Evolutionary conservation across 176 grass and related monocot species (phyloP).

Genomic region (Carex myosuroides): DNA sequence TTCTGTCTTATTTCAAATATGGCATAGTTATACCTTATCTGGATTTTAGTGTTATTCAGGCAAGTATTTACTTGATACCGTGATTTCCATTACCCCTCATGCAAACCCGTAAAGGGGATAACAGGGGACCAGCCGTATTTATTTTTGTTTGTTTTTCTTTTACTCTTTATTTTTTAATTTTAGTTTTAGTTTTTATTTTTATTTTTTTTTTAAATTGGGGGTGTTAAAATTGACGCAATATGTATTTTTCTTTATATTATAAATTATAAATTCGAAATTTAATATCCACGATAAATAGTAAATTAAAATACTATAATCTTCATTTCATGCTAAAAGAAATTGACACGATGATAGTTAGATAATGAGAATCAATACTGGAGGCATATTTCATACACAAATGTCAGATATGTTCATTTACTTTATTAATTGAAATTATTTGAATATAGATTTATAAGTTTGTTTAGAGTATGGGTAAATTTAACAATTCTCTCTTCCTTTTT

Average conservation of each 20-base stretch:
- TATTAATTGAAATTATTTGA: neutral
- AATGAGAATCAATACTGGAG: neutral
- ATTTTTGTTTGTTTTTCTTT: no score
- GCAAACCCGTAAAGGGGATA: neutral
- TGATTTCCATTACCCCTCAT: neutral
- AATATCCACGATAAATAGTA: no score
- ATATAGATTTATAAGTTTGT: neutral
- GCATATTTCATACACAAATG: neutral
- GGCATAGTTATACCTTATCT: neutral
- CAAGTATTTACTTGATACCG: neutral
- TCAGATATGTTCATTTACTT: neutral
- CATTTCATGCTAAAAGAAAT: neutral
- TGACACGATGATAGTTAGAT: neutral
- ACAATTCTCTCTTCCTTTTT: no score
- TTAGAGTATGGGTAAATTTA: neutral
- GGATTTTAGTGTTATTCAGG: neutral
- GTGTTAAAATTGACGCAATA: no score
- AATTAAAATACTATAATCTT: no score
- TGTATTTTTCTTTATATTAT: no score
- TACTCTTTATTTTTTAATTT: no score
- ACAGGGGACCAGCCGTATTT: neutral
- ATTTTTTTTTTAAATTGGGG: no score
- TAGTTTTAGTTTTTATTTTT: no score
- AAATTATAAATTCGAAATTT: no score
- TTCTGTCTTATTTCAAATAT: neutral